Evolutionary conservation across 73 alveolate genomes (phyloP), one percentile per base, ranked within the genome.

Genomic region (Durusdinium trenchii): DNA sequence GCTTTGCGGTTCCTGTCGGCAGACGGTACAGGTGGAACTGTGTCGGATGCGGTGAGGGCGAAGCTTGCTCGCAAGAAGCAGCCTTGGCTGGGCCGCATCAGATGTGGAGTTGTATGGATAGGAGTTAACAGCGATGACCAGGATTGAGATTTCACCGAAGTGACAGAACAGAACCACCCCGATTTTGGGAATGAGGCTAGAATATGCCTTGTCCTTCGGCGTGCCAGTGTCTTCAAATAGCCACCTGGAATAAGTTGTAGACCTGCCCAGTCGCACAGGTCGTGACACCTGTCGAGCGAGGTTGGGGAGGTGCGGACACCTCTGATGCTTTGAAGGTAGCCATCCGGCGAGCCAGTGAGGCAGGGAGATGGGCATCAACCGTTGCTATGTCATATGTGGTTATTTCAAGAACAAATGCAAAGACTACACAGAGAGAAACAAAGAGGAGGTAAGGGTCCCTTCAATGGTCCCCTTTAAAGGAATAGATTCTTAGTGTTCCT

Each of bases 301-400:
- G 98, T 48, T 91, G 98, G 98, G 98, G 98, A 35, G 98, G 98
- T 30, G 78, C 89, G 1, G 98, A 76, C 28, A 75, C 84, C 57
- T 91, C 98, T 2, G 89, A 75, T 0, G 98, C 98, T 0, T 30
- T 91, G 57, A 51, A 50, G 75, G 46, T 35, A 23, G 98, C 89
- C 18, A 35, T 91, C 73, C 78, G 71, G 67, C 54, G 78, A 3
- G 98, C 98, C 38, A 76, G 78, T 30, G 98, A 91, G 98, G 98
- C 73, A n/a, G n/a, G n/a, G n/a, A n/a, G n/a, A n/a, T n/a, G n/a
- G n/a, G n/a, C n/a, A n/a, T n/a, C n/a, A n/a, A n/a, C n/a, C n/a
- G n/a, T n/a, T n/a, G n/a, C n/a, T n/a, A n/a, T n/a, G n/a, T n/a
- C n/a, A n/a, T n/a, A n/a, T n/a, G n/a, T n/a, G n/a, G n/a, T n/a